phyloP scores from a whole-genome alignment of 805 yeast genomes.

The Saturnispora diversa region DNA sequence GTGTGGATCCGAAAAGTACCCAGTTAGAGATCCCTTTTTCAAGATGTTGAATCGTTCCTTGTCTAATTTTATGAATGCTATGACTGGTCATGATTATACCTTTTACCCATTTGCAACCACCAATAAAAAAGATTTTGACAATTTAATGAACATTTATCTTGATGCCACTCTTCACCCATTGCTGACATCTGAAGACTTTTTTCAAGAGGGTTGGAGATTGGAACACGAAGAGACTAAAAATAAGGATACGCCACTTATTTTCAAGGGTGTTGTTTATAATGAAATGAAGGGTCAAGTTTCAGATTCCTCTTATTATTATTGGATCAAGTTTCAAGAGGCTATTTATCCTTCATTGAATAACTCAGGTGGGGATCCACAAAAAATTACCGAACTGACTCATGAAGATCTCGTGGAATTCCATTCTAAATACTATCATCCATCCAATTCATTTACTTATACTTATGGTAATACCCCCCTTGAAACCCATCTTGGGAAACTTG shows the following conservation, averaged over 20 bases:
- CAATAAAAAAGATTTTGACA: slow-evolving; percentile 68
- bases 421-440: slow-evolving; percentile 71
- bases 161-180: slow-evolving; percentile 83
- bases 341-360: slow-evolving; percentile 80
- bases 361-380: slow-evolving; percentile 89
- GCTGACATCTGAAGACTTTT: slow-evolving; percentile 69
- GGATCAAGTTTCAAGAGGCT: slow-evolving; percentile 74
- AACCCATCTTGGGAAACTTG: slow-evolving; percentile 50
- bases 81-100: slow-evolving; percentile 97
- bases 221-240: slow-evolving; percentile 63
- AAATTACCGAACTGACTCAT: slow-evolving; percentile 66
- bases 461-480: slow-evolving; percentile 72
- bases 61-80: slow-evolving; percentile 95
- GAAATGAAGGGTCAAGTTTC: slow-evolving; percentile 98
- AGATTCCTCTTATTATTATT: slow-evolving; percentile 76
- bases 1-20: slow-evolving; percentile 87
- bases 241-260: slow-evolving; percentile 49
- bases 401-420: slow-evolving; percentile 77
- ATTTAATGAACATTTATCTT: slow-evolving; percentile 78
- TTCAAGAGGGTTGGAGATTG: slow-evolving; percentile 96
- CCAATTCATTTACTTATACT: slow-evolving; percentile 78
- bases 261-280: slow-evolving; percentile 95
- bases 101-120: slow-evolving; percentile 96
- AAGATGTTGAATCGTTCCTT: slow-evolving; percentile 93
- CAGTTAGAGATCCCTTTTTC: slow-evolving; percentile 95